phyloP scores from a whole-genome alignment of 805 yeast genomes.

The Barnettozyma sucrosica region DNA sequence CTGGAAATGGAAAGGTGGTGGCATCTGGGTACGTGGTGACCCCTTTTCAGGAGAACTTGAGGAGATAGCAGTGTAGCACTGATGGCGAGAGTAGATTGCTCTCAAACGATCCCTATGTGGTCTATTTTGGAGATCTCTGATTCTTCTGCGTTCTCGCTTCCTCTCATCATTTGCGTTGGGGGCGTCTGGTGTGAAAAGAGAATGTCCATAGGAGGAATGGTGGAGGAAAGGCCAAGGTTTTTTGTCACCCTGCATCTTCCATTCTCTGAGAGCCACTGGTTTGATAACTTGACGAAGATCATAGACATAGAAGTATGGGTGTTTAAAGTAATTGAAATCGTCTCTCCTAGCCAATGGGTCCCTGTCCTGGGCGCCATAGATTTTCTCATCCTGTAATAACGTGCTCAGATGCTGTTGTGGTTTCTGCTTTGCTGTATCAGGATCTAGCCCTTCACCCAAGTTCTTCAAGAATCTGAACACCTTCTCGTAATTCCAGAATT shows the following conservation, averaged over 20 bases:
- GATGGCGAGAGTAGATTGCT: constrained; percentile 13
- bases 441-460: constrained; percentile 38
- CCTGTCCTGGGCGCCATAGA: constrained; percentile 82
- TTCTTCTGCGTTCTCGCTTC: constrained; percentile 29
- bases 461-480: constrained; percentile 72
- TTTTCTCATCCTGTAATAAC: constrained; percentile 75
- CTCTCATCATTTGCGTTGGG: constrained; percentile 34
- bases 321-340: constrained; percentile 76
- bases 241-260: constrained; percentile 39
- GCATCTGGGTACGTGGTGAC: constrained; percentile 12
- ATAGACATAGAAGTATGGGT: constrained; percentile 69
- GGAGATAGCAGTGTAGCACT: neutral
- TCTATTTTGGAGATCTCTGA: constrained; percentile 28
- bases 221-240: constrained; percentile 54
- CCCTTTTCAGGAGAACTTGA: constrained; percentile 4
- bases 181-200: constrained; percentile 66
- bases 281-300: constrained; percentile 73
- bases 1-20: constrained; percentile 15
- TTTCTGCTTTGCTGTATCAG: constrained; percentile 13
- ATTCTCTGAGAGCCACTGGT: constrained; percentile 80
- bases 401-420: constrained; percentile 41
- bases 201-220: constrained; percentile 63
- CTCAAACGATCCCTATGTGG: constrained; percentile 34
- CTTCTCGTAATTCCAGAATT: constrained; percentile 86
- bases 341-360: constrained; percentile 83